Evolutionary conservation across 208 protist genomes (phyloP).

Genomic region (Trypanosoma rangeli): DNA sequence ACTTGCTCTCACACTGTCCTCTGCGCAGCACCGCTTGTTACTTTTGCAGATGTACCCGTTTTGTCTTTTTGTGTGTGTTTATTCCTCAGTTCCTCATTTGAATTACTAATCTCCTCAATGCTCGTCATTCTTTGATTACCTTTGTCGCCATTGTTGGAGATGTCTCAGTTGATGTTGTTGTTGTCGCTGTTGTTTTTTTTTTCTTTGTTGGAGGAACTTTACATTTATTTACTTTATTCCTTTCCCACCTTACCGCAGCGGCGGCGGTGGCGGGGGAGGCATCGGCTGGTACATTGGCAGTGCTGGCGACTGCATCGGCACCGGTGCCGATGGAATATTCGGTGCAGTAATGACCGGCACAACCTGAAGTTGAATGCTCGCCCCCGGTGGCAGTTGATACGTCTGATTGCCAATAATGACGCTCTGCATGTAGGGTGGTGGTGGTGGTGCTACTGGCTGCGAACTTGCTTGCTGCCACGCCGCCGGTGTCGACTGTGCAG

Average conservation of each 20-base stretch:
- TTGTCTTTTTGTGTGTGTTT: not conserved
- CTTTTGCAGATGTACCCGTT: not conserved
- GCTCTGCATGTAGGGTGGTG: slow-evolving; percentile 49
- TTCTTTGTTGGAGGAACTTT: slow-evolving; percentile 2
- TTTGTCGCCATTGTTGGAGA: too few species aligned
- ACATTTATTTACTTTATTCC: not conserved
- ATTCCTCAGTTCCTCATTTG: not conserved
- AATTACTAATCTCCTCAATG: not conserved
- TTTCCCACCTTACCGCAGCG: not conserved
- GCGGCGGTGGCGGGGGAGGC: slow-evolving; percentile 1
- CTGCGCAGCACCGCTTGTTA: not conserved
- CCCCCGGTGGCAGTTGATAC: slow-evolving; percentile 54
- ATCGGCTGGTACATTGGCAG: slow-evolving; percentile 7
- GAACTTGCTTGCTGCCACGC: slow-evolving; percentile 13
- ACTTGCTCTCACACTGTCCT: not conserved
- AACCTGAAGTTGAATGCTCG: slow-evolving; percentile 61
- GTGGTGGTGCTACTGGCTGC: slow-evolving; percentile 16
- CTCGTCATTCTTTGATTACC: too few species aligned
- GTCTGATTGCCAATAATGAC: slow-evolving; percentile 53
- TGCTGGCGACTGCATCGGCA: slow-evolving; percentile 16
- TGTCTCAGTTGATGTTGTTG: too few species aligned
- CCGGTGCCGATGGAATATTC: not conserved
- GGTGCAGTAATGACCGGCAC: slow-evolving; percentile 55
- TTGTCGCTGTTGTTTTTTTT: slow-evolving; percentile 11
- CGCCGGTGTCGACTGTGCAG: not conserved